Percentiles rank a stretch among this genome's conserved stretches.
phyloP scores from a whole-genome alignment of 108 stramenopile genomes.

The Nitzschia putrida region DNA sequence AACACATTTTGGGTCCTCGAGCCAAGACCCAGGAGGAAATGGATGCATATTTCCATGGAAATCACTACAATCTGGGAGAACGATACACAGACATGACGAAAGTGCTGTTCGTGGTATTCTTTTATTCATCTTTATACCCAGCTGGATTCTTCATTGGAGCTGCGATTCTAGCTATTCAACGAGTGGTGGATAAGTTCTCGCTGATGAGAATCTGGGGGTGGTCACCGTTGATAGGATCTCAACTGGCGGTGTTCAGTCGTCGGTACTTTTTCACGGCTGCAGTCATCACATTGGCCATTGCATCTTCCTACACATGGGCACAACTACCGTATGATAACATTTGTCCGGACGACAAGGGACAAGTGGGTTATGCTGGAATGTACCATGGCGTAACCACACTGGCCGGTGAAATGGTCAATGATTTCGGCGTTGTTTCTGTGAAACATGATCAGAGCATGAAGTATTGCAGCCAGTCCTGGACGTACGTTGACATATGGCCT shows the following conservation, averaged over 20 bases:
- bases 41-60: conserved; percentile 78
- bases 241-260: conserved; percentile 70
- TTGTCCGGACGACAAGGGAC: conserved; percentile 37
- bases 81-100: conserved; percentile 71
- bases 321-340: conserved; percentile 87
- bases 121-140: conserved; percentile 81
- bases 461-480: no score
- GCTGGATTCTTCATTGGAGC: conserved; percentile 72
- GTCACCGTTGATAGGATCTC: conserved; percentile 62
- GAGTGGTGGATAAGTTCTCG: conserved; percentile 68
- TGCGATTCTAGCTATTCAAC: conserved; percentile 62
- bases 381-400: neutral
- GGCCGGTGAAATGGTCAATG: conserved; percentile 27
- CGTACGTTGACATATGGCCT: no score
- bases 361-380: neutral
- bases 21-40: conserved; percentile 81
- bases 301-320: conserved; percentile 75
- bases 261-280: conserved; percentile 74
- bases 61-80: conserved; percentile 70
- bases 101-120: conserved; percentile 65
- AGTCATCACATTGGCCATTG: conserved; percentile 64
- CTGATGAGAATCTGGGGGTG: conserved; percentile 81
- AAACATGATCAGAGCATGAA: no score
- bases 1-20: conserved; percentile 77
- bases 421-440: neutral